Evolutionary conservation across 2,329 filamentous ascomycete genomes (phyloP), one percentile per base, ranked within the genome.

Genomic region (Chrysosporium queenslandicum): DNA sequence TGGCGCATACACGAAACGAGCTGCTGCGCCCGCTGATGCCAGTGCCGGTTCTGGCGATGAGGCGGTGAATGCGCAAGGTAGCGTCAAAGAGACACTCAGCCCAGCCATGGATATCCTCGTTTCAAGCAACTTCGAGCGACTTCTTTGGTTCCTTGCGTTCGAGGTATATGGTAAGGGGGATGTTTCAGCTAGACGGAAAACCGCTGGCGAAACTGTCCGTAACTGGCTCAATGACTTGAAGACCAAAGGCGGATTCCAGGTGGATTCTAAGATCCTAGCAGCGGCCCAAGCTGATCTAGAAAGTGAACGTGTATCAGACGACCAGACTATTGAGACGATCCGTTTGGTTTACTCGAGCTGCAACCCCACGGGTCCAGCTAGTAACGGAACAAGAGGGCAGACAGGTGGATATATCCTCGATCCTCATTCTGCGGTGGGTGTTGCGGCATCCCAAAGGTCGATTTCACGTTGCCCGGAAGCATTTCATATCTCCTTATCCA

Each of bases 71-170:
- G 82, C 88, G 55, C 70, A 73, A 41, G 80, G 81, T 41, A 87
- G 86, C 34, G 88, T 91, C 56, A 90, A 88, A 72, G 90, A 94
- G 72, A 98, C 92, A 0, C 78, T 94, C 48, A 89, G 85, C 60
- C 92, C 92, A 0, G 92, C 92, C 42, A 97, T 98, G 92, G 92
- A 98, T 68, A 97, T 97, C 59, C 77, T 97, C 2, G 90, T 97
- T 11, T 91, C 86, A 21, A 92, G 86, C 67, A 98, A 98, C 74
- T 97, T 98, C 66, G 92, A 98, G 76, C 82, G 92, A 29, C 77
- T 98, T 4, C 77, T 98, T 9, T 97, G 91, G 91, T 96, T 87
- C 75, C 75, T 97, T 25, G 85, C 88, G 1, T 87, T 87, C 71
- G 79, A 86, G 60, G 84, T 82, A 55, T 81, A 71, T 55, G 79